phyloP scores from a whole-genome alignment of 352 stramenopile species.

The Phytophthora macrochlamydospora region DNA sequence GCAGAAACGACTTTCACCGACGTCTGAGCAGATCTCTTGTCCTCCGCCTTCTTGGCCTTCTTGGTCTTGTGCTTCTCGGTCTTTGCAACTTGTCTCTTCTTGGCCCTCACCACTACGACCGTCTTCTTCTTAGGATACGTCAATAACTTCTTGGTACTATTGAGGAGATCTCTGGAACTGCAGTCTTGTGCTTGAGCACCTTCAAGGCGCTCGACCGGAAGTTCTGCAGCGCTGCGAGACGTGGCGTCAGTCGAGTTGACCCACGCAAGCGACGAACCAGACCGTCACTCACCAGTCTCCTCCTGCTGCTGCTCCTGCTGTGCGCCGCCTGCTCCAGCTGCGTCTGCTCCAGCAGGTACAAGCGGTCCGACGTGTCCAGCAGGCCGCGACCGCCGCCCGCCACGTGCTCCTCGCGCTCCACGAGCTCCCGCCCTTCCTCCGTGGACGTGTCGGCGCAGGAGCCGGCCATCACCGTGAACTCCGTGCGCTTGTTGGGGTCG shows the following conservation, averaged over 20 bases:
- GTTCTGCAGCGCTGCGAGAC: conserved; percentile 51
- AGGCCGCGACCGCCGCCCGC: conserved; percentile 56
- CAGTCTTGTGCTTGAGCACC: conserved; percentile 51
- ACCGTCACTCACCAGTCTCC: conserved; percentile 36
- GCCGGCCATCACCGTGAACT: conserved; percentile 74
- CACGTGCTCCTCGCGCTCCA: conserved; percentile 48
- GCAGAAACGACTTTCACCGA: not conserved
- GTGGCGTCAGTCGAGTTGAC: conserved; percentile 4
- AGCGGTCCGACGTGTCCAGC: conserved; percentile 72
- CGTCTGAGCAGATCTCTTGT: conserved; percentile 10
- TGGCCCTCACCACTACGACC: conserved; percentile 55
- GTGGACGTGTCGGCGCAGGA: conserved; percentile 67
- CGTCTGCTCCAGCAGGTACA: conserved; percentile 77
- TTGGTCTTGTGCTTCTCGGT: conserved; percentile 6
- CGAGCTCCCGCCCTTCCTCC: conserved; percentile 63
- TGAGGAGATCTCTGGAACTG: conserved; percentile 21
- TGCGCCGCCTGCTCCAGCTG: conserved; percentile 45
- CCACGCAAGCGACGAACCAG: not conserved
- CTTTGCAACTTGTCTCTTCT: conserved; percentile 41
- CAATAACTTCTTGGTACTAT: conserved; percentile 18
- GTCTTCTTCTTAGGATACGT: conserved; percentile 15
- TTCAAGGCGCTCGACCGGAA: conserved; percentile 71
- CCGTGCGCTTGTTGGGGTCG: conserved; percentile 40
- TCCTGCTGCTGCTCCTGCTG: conserved; percentile 36
- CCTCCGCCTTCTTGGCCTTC: conserved; percentile 34